Percentiles rank a stretch among this genome's conserved stretches.
These are phyloP conservation scores for Cryptococcus wingfieldii DNA, from an alignment of 1,284 basidiomycete genomes.

Conservation along the genomic window DNA sequence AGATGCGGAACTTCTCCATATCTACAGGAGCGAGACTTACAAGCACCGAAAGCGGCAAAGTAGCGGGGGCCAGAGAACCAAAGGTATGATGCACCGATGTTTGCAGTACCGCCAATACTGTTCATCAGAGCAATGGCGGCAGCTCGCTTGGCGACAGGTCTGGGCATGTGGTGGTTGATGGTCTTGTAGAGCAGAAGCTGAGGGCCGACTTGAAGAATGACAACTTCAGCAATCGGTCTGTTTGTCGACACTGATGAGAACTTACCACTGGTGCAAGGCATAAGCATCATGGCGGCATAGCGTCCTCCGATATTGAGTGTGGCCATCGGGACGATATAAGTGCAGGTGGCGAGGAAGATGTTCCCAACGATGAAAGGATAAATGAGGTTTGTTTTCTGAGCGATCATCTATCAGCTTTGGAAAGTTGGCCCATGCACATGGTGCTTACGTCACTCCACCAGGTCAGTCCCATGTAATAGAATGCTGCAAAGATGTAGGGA, in stretches of 20 bases:
- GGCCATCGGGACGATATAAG: conserved; percentile 31
- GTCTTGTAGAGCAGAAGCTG: conserved; percentile 37
- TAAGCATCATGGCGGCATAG: conserved; percentile 40
- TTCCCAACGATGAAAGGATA: conserved; percentile 24
- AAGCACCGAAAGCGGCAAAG: conserved; percentile 20
- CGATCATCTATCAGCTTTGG: no score
- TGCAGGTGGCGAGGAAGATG: conserved; percentile 18
- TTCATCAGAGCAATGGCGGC: conserved; percentile 32
- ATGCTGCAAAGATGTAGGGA: conserved; percentile 37
- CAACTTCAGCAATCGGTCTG: background rate
- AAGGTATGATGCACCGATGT: conserved; percentile 23
- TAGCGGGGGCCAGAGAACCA: conserved; percentile 16
- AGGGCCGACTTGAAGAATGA: conserved; percentile 20
- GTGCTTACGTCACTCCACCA: conserved; percentile 26
- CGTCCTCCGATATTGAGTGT: conserved; percentile 31
- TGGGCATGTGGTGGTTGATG: conserved; percentile 30
- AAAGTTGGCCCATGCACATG: no score
- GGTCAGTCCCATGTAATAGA: conserved; percentile 21
- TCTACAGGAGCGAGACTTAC: conserved; percentile 8
- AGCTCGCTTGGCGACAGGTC: conserved; percentile 32
- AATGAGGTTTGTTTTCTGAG: conserved; percentile 13
- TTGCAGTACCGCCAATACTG: conserved; percentile 29
- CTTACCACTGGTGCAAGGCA: conserved; percentile 24
- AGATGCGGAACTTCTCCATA: background rate
- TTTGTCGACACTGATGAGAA: background rate